Conservation (phyloP, 2,329 filamentous ascomycete genomes). For the Aureobasidium lini region DNA sequence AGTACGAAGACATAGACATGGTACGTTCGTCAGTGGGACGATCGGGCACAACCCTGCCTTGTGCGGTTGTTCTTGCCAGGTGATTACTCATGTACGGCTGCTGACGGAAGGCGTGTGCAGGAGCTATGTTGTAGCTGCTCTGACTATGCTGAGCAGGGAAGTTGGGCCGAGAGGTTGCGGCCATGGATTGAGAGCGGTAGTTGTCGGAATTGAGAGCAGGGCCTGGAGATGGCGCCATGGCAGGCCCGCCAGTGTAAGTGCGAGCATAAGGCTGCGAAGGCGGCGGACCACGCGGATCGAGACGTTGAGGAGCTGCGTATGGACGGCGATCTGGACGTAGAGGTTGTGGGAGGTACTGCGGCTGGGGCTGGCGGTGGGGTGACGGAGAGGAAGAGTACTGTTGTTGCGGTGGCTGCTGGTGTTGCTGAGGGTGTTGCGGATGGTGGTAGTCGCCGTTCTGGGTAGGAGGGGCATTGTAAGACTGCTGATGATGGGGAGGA, state of each 20-base stretch:
- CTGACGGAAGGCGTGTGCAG: constrained; percentile 70
- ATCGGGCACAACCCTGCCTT: constrained; percentile 85
- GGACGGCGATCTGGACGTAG: constrained; percentile 57
- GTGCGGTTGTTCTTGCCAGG: constrained; percentile 74
- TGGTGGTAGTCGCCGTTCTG: constrained; percentile 30
- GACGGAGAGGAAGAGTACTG: constrained; percentile 19
- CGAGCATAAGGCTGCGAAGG: constrained; percentile 40
- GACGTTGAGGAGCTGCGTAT: constrained; percentile 65
- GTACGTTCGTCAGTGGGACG: constrained; percentile 76
- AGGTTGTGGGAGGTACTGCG: constrained; percentile 54
- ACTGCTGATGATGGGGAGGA: constrained; percentile 50
- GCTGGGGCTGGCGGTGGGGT: constrained; percentile 33
- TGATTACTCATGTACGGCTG: constrained; percentile 59
- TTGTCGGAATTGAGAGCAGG: constrained; percentile 74
- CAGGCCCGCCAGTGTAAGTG: constrained; percentile 24
- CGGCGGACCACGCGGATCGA: constrained; percentile 52
- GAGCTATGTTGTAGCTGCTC: constrained; percentile 52
- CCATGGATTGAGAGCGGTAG: constrained; percentile 90
- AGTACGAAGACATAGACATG: constrained; percentile 89
- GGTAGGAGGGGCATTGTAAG: constrained; percentile 27
- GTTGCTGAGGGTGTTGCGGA: constrained; percentile 20
- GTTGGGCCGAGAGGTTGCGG: constrained; percentile 63
- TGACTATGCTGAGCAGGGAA: constrained; percentile 53
- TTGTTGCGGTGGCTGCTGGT: constrained; percentile 39
- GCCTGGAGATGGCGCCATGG: constrained; percentile 31